Percentiles rank a stretch among this genome's conserved stretches.
These are phyloP conservation scores for Stagonosporopsis chrysanthemi DNA, from an alignment of 2,329 filamentous ascomycete genomes.

Conservation along the genomic window DNA sequence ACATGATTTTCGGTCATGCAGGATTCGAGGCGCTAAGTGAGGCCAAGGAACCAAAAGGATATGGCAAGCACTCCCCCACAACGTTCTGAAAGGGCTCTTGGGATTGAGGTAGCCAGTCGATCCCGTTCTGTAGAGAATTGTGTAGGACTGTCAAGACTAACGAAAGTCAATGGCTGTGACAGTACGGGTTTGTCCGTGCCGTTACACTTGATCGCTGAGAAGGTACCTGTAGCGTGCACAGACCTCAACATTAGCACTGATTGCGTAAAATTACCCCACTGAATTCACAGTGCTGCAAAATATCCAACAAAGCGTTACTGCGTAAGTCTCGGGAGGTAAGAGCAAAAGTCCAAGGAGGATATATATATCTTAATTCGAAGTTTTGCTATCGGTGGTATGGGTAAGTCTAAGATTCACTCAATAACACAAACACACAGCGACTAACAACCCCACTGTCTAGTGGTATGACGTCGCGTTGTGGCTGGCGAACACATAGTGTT, in stretches of 20 bases:
- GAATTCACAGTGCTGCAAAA: background rate
- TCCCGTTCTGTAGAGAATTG: background rate
- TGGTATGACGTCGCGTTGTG: slow-evolving; percentile 53
- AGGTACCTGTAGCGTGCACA: slow-evolving; percentile 19
- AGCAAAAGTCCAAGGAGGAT: too few species aligned
- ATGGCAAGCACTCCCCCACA: slow-evolving; percentile 16
- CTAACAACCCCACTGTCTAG: slow-evolving; percentile 3
- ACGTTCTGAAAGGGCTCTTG: background rate
- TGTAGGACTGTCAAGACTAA: background rate
- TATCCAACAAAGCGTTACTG: background rate
- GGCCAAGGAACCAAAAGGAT: slow-evolving; percentile 7
- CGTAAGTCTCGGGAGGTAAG: too few species aligned
- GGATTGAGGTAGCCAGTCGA: background rate
- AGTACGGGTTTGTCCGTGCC: background rate
- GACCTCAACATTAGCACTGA: slow-evolving; percentile 10
- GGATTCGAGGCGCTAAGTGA: slow-evolving; percentile 12
- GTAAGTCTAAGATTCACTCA: slow-evolving; percentile 2
- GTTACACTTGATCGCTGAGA: background rate
- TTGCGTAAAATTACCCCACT: slow-evolving; percentile 2
- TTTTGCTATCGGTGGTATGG: slow-evolving; percentile 8
- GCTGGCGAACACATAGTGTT: slow-evolving; percentile 34
- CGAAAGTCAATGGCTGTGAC: background rate
- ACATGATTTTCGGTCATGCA: slow-evolving; percentile 22
- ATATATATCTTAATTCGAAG: background rate
- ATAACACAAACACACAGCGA: slow-evolving; percentile 19